Conservation (phyloP, 805 yeast genomes). For the Huiozyma naganishii region DNA sequence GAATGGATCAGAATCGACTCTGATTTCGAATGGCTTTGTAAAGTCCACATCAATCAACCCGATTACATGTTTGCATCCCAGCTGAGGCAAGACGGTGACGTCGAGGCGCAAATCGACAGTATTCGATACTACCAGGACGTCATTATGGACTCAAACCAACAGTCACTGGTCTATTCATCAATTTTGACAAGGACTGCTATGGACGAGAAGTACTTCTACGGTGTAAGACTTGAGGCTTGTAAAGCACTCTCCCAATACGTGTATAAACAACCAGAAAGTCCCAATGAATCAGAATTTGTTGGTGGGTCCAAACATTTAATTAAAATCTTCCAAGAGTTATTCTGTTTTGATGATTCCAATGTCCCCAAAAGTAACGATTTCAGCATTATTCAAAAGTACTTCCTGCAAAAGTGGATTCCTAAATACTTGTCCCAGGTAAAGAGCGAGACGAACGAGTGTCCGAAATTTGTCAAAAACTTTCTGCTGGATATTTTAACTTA, state of each 20-base stretch:
- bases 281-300: slow-evolving; percentile 6
- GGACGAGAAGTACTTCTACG: slow-evolving; percentile 80
- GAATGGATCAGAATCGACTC: slow-evolving; percentile 98
- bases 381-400: slow-evolving; percentile 53
- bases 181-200: slow-evolving; percentile 67
- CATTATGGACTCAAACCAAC: slow-evolving; percentile 33
- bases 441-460: slow-evolving; percentile 52
- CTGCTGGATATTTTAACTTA: slow-evolving; percentile 63
- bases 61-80: slow-evolving; percentile 94
- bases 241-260: slow-evolving; percentile 63
- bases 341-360: slow-evolving; percentile 55
- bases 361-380: slow-evolving; percentile 81
- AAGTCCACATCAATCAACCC: slow-evolving; percentile 71
- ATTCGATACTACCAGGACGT: slow-evolving; percentile 56
- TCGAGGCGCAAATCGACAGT: slow-evolving; percentile 88
- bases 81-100: slow-evolving; percentile 87
- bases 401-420: slow-evolving; percentile 62
- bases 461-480: slow-evolving; percentile 49
- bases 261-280: slow-evolving; percentile 22
- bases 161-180: slow-evolving; percentile 59
- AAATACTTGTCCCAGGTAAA: slow-evolving; percentile 47
- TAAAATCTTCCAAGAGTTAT: slow-evolving; percentile 55
- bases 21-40: slow-evolving; percentile 93
- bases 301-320: slow-evolving; percentile 63
- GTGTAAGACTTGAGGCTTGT: slow-evolving; percentile 83